Evolutionary conservation across 768 basidiomycete genomes (phyloP).

Genomic region (Lactarius evosmus): DNA sequence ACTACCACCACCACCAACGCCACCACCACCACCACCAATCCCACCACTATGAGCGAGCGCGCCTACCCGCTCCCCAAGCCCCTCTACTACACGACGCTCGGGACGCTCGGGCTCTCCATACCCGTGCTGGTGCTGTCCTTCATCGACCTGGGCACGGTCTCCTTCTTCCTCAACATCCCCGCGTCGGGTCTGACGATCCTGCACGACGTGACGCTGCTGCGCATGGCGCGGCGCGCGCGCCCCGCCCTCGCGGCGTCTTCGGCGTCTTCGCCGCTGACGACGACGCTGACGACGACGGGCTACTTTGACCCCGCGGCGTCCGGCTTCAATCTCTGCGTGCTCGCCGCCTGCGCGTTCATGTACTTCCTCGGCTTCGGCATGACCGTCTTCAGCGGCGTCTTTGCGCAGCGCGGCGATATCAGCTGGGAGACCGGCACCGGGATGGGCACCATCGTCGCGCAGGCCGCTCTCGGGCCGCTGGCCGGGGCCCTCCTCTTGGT

Average conservation of each 20-base stretch:
- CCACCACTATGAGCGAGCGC: background rate
- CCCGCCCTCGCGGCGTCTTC: background rate
- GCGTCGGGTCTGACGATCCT: conserved; percentile 7
- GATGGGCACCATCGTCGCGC: conserved; percentile 14
- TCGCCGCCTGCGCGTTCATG: conserved; percentile 5
- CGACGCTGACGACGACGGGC: background rate
- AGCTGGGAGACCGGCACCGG: conserved; percentile 7
- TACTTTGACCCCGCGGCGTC: conserved; percentile 13
- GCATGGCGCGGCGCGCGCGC: conserved; percentile 1
- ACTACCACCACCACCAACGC: background rate
- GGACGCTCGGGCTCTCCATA: conserved; percentile 1
- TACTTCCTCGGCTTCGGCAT: conserved; percentile 10
- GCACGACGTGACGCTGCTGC: conserved; percentile 12
- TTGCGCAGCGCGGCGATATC: conserved; percentile 1
- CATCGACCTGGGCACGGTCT: conserved; percentile 15
- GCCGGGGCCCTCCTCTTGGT: conserved; percentile 1
- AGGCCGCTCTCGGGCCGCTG: background rate
- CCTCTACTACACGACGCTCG: conserved; percentile 2
- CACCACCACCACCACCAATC: background rate
- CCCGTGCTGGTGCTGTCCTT: conserved; percentile 8
- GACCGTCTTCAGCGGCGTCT: background rate
- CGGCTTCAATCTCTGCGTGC: conserved; percentile 2
- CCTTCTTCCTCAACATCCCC: conserved; percentile 9
- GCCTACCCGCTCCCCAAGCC: conserved; percentile 1
- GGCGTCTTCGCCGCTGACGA: no score